A percentile compares a stretch with the other conserved stretches of the same genome.
phyloP scores from a whole-genome alignment of 2,329 filamentous ascomycete genomes.

The Periglandula ipomoeae region DNA sequence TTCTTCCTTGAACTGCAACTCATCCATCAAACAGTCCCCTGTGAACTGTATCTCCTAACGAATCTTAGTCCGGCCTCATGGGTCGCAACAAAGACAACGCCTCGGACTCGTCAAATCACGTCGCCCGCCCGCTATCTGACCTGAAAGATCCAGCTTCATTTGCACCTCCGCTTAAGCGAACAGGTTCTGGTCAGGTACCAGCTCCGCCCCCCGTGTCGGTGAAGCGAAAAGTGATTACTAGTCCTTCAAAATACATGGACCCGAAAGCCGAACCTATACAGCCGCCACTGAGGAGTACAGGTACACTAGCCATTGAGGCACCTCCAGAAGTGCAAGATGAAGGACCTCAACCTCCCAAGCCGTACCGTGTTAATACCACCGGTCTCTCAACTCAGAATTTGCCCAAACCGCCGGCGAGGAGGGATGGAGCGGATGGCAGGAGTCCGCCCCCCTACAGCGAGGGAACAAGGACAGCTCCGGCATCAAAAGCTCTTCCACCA shows the following conservation, averaged over 20 bases:
- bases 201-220: constrained; percentile 14
- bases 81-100: constrained; percentile 28
- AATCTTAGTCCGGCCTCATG: constrained; percentile 35
- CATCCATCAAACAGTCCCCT: constrained; percentile 1
- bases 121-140: constrained; percentile 53
- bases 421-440: constrained; percentile 29
- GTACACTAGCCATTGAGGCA: background rate
- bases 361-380: constrained; percentile 61
- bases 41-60: background rate
- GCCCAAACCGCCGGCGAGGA: constrained; percentile 58
- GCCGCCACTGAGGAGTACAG: constrained; percentile 8
- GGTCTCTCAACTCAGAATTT: constrained; percentile 60
- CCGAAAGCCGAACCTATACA: constrained; percentile 15
- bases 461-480: constrained; percentile 7
- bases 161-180: constrained; percentile 66
- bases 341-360: constrained; percentile 44
- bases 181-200: constrained; percentile 25
- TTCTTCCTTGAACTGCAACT: background rate
- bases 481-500: constrained; percentile 33
- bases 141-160: constrained; percentile 72
- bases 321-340: constrained; percentile 8
- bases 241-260: constrained; percentile 26
- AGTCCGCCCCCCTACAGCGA: constrained; percentile 20
- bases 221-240: constrained; percentile 18
- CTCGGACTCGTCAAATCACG: constrained; percentile 21